Evolutionary conservation across 805 yeast genomes (phyloP), one percentile per base, ranked within the genome.

Genomic region (Zygoascus biomembranicola): DNA sequence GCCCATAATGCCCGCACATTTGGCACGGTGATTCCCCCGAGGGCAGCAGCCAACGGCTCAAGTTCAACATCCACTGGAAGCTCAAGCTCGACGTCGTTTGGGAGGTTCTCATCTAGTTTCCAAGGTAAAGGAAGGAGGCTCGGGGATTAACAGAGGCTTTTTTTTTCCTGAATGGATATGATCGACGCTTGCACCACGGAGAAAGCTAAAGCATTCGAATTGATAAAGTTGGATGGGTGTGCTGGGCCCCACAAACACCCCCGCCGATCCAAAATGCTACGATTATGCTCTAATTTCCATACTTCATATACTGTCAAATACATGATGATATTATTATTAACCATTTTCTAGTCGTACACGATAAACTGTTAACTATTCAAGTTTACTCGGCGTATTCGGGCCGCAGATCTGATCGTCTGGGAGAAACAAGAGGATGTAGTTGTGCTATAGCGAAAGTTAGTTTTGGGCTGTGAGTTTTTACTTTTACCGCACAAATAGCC

Each of bases 351-450:
- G 28, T 23, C 28, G 28, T 23, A 23, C 28, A 23, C 28, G 28
- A 23, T 23, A 23, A 23, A 23, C 28, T 23, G 28, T 4, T 23
- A 23, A 23, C 28, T 23, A 23, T 23, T 23, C 28, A 6, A 23
- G 28, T 23, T 52, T 56, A 60, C 54, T 72, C 77, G 11, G 77
- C 76, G 55, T 61, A 80, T 68, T 90, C 96, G 9, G 95, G 95
- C 72, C 97, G 83, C 67, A 90, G 72, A 65, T 90, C 96, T 1
- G 95, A 81, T 63, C 97, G 81, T 68, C 85, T 86, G 43, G 97
- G 97, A 44, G 81, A 89, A 55, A 88, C 95, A 64, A 90, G 75
- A 6, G 97, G 97, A 70, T 90, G 97, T 55, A 90, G 74, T 68
- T 90, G 97, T 37, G 64, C 66, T 42, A 18, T 9, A 42, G 23